Base-by-base conservation (phyloP, 1,139 yeast species). In the Eremothecium gossypii region DNA sequence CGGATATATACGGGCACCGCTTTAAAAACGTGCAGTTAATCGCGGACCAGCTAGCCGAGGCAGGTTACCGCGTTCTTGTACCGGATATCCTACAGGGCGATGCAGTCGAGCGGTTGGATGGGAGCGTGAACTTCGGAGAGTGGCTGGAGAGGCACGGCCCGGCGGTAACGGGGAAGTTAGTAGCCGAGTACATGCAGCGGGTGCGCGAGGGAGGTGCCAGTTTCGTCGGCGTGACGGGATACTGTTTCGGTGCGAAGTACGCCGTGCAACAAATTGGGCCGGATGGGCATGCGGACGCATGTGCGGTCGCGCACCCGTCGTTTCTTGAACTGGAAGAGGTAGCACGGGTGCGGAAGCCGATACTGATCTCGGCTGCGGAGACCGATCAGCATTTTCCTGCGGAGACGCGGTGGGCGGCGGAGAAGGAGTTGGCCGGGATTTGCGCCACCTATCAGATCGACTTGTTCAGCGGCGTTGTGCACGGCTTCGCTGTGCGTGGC, bases 221-320 rank as follows among this genome's bases (percentile, higher is more conserved):
- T 43, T 77, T 70, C 50, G 48, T 81, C 26, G 79, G 71, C 40
- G 76, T 77, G 13, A 65, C 82, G 42, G 96, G 96, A 13, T 79
- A 84, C 69, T 87, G 96, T 66, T 86, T 71, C 53, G 96, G 96
- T 55, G 95, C 87, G 40, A 81, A 79, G 61, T 78, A 67, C 50
- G 77, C 73, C 27, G 57, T 81, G 39, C 76, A 72, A 45, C 71
- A 79, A 44, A 64, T 81, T n/a, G 38, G 44, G 37, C 64, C 74
- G 2, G 61, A 63, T 12, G 80, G 79, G 17, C 51, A 63, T 10
- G 65, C 67, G 10, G 73, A 77, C 46, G 82, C 71, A 28, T 86
- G 74, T 51, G 93, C 89, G 8, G 61, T 74, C 45, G 91, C 89
- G 10, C 96, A 87, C 61, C 96, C 96, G 9, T 79, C 93, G 1